Percentiles rank a stretch among this genome's conserved stretches.
These are phyloP conservation scores for Amanita pseudoporphyria DNA, from an alignment of 768 basidiomycete genomes.

Conservation along the genomic window DNA sequence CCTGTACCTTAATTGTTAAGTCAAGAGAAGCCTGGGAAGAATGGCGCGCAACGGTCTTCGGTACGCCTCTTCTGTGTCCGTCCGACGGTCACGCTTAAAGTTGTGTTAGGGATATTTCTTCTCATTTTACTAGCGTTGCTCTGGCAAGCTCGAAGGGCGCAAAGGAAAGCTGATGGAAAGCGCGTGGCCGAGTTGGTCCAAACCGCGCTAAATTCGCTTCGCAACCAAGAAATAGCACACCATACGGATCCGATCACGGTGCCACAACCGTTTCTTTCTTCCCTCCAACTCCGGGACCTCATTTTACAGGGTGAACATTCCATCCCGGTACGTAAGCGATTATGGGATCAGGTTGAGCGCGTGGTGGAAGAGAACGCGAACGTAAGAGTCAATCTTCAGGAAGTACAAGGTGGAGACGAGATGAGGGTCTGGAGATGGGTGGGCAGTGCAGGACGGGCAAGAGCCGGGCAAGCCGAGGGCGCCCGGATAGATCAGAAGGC, in stretches of 20 bases:
- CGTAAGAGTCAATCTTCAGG: slow-evolving; percentile 76
- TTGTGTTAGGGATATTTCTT: slow-evolving; percentile 23
- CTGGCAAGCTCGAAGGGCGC: slow-evolving; percentile 35
- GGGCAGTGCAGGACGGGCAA: slow-evolving; percentile 33
- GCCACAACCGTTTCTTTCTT: slow-evolving; percentile 71
- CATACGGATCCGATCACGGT: slow-evolving; percentile 72
- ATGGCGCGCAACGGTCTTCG: slow-evolving; percentile 55
- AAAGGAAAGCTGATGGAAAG: slow-evolving; percentile 45
- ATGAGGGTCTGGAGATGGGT: slow-evolving; percentile 90
- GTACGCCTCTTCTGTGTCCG: slow-evolving; percentile 29
- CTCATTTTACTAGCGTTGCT: slow-evolving; percentile 19
- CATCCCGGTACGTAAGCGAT: slow-evolving; percentile 44
- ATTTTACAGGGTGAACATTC: slow-evolving; percentile 78
- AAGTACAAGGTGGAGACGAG: slow-evolving; percentile 79
- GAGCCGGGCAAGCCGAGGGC: neutral
- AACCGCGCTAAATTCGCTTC: slow-evolving; percentile 69
- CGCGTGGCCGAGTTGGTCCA: slow-evolving; percentile 70
- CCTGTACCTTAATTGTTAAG: slow-evolving; percentile 59
- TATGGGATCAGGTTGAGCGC: slow-evolving; percentile 80
- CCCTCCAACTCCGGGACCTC: slow-evolving; percentile 80
- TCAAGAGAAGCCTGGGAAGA: slow-evolving; percentile 55
- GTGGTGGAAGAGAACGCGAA: slow-evolving; percentile 89
- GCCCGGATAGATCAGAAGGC: neutral
- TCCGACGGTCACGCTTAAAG: slow-evolving; percentile 1
- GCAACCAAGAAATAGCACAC: slow-evolving; percentile 75